These are phyloP conservation scores for Dryas drummondii DNA, from an alignment of 306 rosid species.

Conservation along the genomic window DNA sequence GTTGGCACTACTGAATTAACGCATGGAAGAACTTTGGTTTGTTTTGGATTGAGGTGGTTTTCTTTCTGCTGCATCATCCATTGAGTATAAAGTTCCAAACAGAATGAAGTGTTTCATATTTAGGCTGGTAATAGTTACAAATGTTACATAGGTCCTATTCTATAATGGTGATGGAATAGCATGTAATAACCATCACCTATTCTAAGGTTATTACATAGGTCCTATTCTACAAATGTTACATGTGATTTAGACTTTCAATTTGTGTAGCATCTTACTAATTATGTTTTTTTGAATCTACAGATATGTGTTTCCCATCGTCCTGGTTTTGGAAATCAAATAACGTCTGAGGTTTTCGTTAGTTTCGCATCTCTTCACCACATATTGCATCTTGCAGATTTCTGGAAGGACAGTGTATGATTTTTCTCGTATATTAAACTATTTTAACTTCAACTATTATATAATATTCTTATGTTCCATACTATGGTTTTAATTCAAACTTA, in stretches of 20 bases:
- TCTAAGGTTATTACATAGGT: no score
- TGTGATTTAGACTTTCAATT: not conserved
- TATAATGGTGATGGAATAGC: not conserved
- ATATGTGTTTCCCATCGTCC: conserved; percentile 5
- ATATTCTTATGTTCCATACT: not conserved
- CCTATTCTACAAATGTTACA: not conserved
- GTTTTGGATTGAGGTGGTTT: not conserved
- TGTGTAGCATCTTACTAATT: not conserved
- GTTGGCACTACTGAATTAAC: not conserved
- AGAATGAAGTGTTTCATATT: not conserved
- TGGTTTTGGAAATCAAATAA: conserved; percentile 19
- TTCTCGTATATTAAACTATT: not conserved
- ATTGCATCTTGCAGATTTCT: not conserved
- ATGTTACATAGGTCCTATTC: not conserved
- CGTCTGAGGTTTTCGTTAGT: conserved; percentile 1
- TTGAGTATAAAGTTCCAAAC: not conserved
- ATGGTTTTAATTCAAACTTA: not conserved
- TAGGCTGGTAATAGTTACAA: not conserved
- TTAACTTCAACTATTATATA: not conserved
- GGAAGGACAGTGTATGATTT: not conserved
- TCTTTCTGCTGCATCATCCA: not conserved
- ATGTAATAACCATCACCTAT: no score
- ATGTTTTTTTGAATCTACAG: not conserved
- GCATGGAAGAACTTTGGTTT: not conserved
- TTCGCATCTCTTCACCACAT: not conserved